Base-by-base conservation (phyloP, 768 basidiomycete species). In the Lentinula raphanica region DNA sequence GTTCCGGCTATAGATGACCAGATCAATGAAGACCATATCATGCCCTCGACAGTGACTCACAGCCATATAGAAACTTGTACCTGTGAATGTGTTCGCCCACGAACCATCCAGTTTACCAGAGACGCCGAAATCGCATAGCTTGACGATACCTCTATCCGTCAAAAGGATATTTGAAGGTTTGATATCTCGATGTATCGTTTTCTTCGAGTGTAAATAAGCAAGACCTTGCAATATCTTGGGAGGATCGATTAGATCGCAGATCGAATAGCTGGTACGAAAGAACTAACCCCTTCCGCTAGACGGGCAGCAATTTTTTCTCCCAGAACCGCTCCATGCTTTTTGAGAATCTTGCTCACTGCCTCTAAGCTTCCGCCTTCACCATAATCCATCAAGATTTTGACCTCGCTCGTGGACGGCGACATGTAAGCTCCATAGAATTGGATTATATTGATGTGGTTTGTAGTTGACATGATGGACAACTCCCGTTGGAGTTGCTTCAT, bases 31-130 rank as follows among this genome's bases (percentile, higher is more conserved):
- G 48, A 28, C 56, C n/a, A 54, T 27, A 40, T 21, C 60, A 31
- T 21, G 54, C 45, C 7, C 60, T 40, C 35, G 5, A 36, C 17
- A 38, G 56, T 21, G 28, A 84, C 95, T 72, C 66, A 98, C 96
- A 63, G 97, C 95, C 96, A 98, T 98, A 74, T 98, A 99, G 63
- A 92, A 90, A 68, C 94, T 94, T 44, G 96, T 98, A 6, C 97
- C 97, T 1, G 96, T 98, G 68, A 98, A 98, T 0, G 97, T 98
- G 55, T 91, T 92, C 15, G 97, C 97, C 61, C 90, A 72, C 51
- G 90, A 93, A 67, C 90, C 86, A 65, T 98, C 86, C 23, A 99
- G 81, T 72, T 97, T 92, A 40, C 96, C 97, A 27, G 96, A 98
- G 19, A 98, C 97, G 31, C 97, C 97, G 68, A 99, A 99, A 73